Percentiles rank a stretch among this genome's conserved stretches.
Conservation (phyloP, 257 asterid species). For the Datura wrightii region DNA sequence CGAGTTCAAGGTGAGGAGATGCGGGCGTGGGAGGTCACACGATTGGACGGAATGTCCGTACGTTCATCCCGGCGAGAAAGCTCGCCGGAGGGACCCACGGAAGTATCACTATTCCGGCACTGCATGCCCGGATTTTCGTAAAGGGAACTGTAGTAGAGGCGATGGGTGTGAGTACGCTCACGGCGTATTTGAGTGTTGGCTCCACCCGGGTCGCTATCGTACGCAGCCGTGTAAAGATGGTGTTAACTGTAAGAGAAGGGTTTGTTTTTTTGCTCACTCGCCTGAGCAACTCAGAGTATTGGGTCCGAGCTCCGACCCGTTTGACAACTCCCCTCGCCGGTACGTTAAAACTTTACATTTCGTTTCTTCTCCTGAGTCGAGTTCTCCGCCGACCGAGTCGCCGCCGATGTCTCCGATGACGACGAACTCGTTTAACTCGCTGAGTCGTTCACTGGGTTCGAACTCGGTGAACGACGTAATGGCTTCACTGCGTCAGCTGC, state of each 20-base stretch:
- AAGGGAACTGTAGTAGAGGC: conserved; percentile 65
- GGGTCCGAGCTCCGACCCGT: conserved; percentile 56
- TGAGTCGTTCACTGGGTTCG: conserved; percentile 53
- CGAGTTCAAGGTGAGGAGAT: conserved; percentile 78
- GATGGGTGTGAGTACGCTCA: conserved; percentile 82
- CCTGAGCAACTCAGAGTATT: conserved; percentile 70
- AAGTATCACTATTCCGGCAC: conserved; percentile 75
- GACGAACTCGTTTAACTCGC: conserved; percentile 26
- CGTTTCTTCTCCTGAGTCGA: conserved; percentile 53
- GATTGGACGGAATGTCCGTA: conserved; percentile 97
- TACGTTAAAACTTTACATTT: conserved; percentile 37
- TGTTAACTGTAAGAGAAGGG: conserved; percentile 60
- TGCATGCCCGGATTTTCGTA: conserved; percentile 80
- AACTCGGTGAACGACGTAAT: conserved; percentile 45
- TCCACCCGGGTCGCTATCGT: conserved; percentile 86
- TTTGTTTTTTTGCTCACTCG: conserved; percentile 93
- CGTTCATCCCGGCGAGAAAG: conserved; percentile 90
- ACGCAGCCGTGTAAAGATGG: conserved; percentile 94
- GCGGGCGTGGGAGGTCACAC: conserved; percentile 77
- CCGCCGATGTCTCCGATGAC: conserved; percentile 63
- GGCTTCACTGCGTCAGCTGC: conserved; percentile 54
- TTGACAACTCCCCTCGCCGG: neutral
- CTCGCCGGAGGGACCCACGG: conserved; percentile 90
- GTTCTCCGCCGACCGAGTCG: conserved; percentile 55
- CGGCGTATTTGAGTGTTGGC: conserved; percentile 92